These are phyloP conservation scores for Malus hybrid DNA, from an alignment of 331 rosid species.

Conservation along the genomic window DNA sequence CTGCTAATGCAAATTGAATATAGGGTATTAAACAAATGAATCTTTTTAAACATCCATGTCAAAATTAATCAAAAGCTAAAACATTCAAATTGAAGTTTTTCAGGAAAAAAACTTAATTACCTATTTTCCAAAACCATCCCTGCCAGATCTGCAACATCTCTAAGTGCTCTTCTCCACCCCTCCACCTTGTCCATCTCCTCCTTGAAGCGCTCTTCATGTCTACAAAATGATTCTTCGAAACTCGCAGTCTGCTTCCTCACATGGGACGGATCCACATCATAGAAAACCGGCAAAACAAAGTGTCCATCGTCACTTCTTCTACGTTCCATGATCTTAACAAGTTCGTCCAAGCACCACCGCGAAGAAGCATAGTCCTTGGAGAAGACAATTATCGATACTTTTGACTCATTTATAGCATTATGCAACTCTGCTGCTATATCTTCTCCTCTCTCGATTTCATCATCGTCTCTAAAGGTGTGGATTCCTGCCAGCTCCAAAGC, in stretches of 20 bases:
- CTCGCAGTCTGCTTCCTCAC: neutral
- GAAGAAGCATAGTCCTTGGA: neutral
- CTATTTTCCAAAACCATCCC: neutral
- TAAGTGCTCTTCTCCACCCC: neutral
- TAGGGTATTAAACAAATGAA: too few species aligned
- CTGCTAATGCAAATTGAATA: too few species aligned
- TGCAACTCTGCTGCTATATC: neutral
- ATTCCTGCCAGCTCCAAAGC: too few species aligned
- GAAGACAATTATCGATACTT: neutral
- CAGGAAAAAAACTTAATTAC: neutral
- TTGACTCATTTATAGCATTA: neutral
- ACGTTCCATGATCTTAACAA: neutral
- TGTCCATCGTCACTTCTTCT: neutral
- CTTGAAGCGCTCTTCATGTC: neutral
- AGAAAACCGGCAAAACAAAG: neutral
- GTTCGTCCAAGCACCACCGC: neutral
- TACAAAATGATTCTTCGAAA: neutral
- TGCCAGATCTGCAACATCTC: neutral
- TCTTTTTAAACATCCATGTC: neutral
- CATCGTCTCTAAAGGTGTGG: neutral
- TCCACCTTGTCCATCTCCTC: neutral
- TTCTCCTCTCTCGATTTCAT: neutral
- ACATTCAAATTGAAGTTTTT: neutral
- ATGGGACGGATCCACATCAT: neutral
- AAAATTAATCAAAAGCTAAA: neutral